Conservation (phyloP, 495 filamentous ascomycete genomes). For the Rusavskia elegans region DNA sequence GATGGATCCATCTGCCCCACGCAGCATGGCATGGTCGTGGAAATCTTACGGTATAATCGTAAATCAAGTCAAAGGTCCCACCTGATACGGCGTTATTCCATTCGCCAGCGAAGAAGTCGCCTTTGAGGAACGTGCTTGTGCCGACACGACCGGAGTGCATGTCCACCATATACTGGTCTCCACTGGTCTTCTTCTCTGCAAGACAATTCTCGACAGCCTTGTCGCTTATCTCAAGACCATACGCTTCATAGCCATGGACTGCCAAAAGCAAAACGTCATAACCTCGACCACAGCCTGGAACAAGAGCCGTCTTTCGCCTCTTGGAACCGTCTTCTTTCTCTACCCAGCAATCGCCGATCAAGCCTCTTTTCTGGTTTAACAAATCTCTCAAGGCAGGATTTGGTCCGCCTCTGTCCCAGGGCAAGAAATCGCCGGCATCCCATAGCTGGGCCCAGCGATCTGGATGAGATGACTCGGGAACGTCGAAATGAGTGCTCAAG, state of each 20-base stretch:
- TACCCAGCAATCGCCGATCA: conserved; percentile 27
- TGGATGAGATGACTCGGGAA: conserved; percentile 16
- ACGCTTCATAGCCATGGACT: conserved; percentile 54
- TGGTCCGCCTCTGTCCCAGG: conserved; percentile 52
- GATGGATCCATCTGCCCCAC: too few relatives aligned
- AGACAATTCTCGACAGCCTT: conserved; percentile 39
- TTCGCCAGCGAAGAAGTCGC: conserved; percentile 58
- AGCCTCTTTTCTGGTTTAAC: conserved; percentile 28
- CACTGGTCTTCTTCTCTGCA: conserved; percentile 25
- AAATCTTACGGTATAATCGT: conserved; percentile 61
- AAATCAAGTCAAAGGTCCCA: conserved; percentile 57
- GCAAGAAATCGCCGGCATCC: conserved; percentile 42
- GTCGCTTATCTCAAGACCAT: conserved; percentile 51
- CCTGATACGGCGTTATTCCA: conserved; percentile 33
- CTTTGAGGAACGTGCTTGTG: conserved; percentile 39
- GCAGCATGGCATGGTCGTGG: too few relatives aligned
- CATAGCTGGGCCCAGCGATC: conserved; percentile 48
- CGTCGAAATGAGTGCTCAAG: conserved; percentile 16
- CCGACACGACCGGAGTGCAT: conserved; percentile 34
- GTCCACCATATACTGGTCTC: conserved; percentile 28
- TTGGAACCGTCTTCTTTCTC: conserved; percentile 12
- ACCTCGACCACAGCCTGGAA: conserved; percentile 63
- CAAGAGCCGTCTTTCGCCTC: conserved; percentile 34
- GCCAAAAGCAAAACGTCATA: conserved; percentile 60
- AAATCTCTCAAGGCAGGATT: conserved; percentile 52